phyloP scores from a whole-genome alignment of 2,329 filamentous ascomycete species.

The Colletotrichum orchidophilum region DNA sequence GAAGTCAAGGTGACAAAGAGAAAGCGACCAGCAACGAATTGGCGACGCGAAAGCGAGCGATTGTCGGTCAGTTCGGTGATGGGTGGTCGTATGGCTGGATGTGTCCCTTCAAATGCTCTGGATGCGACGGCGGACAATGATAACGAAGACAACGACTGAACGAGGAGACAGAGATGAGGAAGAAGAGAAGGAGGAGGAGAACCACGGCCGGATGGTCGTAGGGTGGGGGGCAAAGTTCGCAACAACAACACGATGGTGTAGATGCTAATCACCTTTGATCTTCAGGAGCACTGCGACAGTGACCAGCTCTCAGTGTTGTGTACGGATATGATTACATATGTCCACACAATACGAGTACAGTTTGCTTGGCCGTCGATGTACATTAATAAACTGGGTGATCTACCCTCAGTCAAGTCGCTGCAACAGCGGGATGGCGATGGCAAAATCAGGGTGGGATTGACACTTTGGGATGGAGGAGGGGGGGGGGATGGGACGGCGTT shows the following conservation, averaged over 20 bases:
- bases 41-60: constrained; percentile 17
- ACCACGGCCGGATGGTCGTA: not conserved
- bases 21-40: not conserved
- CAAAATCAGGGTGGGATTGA: constrained; percentile 9
- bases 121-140: not conserved
- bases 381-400: not conserved
- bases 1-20: not conserved
- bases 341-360: no score
- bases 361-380: not conserved
- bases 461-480: not conserved
- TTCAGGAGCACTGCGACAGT: constrained; percentile 1
- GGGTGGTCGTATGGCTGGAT: no score
- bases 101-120: not conserved
- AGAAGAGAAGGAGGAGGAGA: not conserved
- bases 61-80: constrained; percentile 8
- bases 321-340: no score
- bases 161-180: not conserved
- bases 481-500: not conserved
- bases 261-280: constrained; percentile 18
- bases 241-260: constrained; percentile 8
- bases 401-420: not conserved
- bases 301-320: not conserved
- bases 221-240: constrained; percentile 12
- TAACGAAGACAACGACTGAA: not conserved
- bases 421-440: constrained; percentile 17